Percentiles rank a stretch among this genome's conserved stretches.
These are phyloP conservation scores for Strobilomyces dryophilus DNA, from an alignment of 768 basidiomycete species.

Conservation along the genomic window DNA sequence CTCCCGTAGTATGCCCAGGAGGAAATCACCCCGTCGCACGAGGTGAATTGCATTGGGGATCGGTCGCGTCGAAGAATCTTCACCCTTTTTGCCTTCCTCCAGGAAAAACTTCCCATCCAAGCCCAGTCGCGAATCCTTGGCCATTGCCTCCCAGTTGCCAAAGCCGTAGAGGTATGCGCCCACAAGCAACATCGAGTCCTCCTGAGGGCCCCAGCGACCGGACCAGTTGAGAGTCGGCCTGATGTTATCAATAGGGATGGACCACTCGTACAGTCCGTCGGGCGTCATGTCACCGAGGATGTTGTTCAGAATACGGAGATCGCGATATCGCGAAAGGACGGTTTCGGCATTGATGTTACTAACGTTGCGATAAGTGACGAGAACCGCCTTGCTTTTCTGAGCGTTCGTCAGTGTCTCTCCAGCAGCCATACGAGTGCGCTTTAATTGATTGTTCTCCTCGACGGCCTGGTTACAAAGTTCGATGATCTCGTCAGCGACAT, in stretches of 20 bases:
- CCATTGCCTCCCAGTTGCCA: constrained; percentile 95
- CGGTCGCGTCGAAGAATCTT: constrained; percentile 77
- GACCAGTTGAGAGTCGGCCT: constrained; percentile 96
- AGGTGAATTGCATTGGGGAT: constrained; percentile 98
- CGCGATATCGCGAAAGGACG: constrained; percentile 82
- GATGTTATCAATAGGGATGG: constrained; percentile 88
- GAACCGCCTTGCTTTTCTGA: constrained; percentile 95
- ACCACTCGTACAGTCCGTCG: constrained; percentile 78
- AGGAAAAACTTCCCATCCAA: constrained; percentile 95
- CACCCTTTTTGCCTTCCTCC: constrained; percentile 94
- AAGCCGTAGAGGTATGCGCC: constrained; percentile 94
- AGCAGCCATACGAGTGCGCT: constrained; percentile 67
- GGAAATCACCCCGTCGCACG: constrained; percentile 93
- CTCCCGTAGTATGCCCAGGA: constrained; percentile 78
- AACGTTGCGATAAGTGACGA: constrained; percentile 86
- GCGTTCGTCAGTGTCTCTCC: constrained; percentile 90
- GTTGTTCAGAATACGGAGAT: constrained; percentile 83
- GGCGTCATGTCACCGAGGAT: constrained; percentile 59
- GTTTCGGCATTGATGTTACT: constrained; percentile 98
- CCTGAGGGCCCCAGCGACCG: constrained; percentile 87
- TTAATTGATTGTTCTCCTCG: constrained; percentile 76
- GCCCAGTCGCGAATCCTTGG: constrained; percentile 78
- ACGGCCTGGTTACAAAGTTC: constrained; percentile 81
- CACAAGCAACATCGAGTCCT: constrained; percentile 92
- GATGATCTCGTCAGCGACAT: constrained; percentile 91